Evolutionary conservation across 768 basidiomycete genomes (phyloP), one percentile per base, ranked within the genome.

Genomic region (Trametopsis cervina): DNA sequence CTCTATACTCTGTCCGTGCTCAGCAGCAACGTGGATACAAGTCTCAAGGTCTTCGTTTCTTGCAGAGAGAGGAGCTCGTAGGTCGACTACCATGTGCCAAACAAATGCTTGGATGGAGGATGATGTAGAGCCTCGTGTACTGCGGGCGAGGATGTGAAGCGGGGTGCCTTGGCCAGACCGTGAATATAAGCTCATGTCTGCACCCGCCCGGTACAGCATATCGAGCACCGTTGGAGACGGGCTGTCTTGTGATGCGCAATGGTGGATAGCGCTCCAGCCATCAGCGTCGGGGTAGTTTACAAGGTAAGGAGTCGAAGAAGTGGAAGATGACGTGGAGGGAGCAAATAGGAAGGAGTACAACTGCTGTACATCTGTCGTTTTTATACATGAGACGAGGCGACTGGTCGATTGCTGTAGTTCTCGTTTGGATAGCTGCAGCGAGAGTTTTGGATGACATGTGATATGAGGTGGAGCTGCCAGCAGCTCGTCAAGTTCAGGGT

Each of bases 11-110:
- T 74, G 68, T 40, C 86, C 87, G 54, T 78, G 77, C 57, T 87
- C 85, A 11, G 87, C 87, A 40, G 85, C 86, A 51, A 87, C 68
- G 68, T 89, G 87, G 42, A 89, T 71, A 68, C 85, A 87, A 2
- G 87, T 89, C 59, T 89, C 85, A 54, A 79, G 78, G 45, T 81
- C 64, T 53, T 67, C 75, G 62, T 89, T 84, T 40, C 71, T 66
- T 17, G 86, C 83, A 23, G 77, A 71, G 36, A 89, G 61, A 0
- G 87, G 85, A 4, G 83, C 81, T 24, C 76, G 78, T 24, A 89
- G 77, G 58, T 86, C 81, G 47, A 71, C 69, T 29, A 89, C 73
- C 48, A 89, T 75, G 63, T 89, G 85, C 54, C 76, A 63, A 60
- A 77, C 68, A 62, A 87, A 83, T 54, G 72, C 68, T 54, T 77